Percentiles rank a stretch among this genome's conserved stretches.
phyloP scores from a whole-genome alignment of 306 rosid genomes.

The Sesbania bispinosa region DNA sequence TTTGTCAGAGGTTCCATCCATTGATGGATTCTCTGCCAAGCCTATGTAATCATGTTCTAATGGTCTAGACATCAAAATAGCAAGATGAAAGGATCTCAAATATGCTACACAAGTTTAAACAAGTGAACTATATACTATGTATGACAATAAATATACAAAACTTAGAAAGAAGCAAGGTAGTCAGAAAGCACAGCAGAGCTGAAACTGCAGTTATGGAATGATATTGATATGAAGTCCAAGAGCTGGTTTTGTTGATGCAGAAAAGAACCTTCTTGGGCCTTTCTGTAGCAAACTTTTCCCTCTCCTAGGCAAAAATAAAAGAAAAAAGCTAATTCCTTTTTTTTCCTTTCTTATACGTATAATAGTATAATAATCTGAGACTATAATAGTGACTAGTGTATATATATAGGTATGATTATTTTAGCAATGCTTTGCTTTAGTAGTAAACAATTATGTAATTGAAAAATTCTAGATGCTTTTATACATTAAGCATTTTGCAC shows the following conservation, averaged over 20 bases:
- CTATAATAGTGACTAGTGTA: background rate
- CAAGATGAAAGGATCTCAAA: background rate
- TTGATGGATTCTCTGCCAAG: constrained; percentile 53
- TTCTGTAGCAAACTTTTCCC: constrained; percentile 34
- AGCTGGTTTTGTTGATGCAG: constrained; percentile 48
- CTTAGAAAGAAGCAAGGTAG: background rate
- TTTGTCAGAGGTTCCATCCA: constrained; percentile 61
- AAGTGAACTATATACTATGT: background rate
- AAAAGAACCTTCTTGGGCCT: constrained; percentile 54
- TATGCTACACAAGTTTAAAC: constrained; percentile 1
- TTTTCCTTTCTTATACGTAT: background rate
- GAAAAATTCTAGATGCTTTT: too few species aligned
- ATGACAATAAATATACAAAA: background rate
- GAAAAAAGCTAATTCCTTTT: background rate
- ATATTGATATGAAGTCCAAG: constrained; percentile 5
- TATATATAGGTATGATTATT: background rate
- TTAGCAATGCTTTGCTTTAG: background rate
- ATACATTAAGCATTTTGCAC: constrained; percentile 15
- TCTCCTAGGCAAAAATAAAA: background rate
- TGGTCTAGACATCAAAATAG: constrained; percentile 58
- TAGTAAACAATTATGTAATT: background rate
- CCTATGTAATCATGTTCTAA: constrained; percentile 82
- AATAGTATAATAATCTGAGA: background rate
- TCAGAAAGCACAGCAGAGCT: constrained; percentile 15
- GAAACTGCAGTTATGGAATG: background rate